Evolutionary conservation across 2,329 filamentous ascomycete species (phyloP).

Genomic region (Aspergillus ustus): DNA sequence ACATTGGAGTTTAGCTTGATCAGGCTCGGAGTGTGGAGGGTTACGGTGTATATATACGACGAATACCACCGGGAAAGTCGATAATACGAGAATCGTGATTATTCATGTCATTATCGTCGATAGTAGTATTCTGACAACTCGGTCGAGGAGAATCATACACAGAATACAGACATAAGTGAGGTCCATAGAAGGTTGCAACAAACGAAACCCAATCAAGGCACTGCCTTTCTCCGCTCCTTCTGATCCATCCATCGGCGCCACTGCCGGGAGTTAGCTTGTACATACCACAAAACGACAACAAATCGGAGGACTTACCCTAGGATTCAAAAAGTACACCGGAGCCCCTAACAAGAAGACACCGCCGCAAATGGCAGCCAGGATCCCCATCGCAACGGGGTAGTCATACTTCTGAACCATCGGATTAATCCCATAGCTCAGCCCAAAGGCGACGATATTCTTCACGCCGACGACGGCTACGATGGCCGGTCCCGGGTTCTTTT

Average conservation of each 20-base stretch:
- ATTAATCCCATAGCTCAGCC: constrained; percentile 33
- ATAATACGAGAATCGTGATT: no score
- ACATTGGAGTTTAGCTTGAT: no score
- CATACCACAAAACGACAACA: background rate
- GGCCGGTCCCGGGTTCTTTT: constrained; percentile 38
- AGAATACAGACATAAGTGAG: background rate
- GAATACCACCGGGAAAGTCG: no score
- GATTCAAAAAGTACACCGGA: constrained; percentile 32
- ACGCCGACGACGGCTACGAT: constrained; percentile 36
- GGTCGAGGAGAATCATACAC: background rate
- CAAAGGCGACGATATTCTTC: constrained; percentile 35
- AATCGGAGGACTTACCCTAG: constrained; percentile 22
- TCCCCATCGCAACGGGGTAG: constrained; percentile 31
- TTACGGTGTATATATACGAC: no score
- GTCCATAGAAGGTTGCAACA: background rate
- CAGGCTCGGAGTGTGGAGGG: background rate
- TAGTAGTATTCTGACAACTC: background rate
- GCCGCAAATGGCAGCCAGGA: constrained; percentile 27
- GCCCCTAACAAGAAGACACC: constrained; percentile 29
- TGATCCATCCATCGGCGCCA: constrained; percentile 12
- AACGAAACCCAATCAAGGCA: background rate
- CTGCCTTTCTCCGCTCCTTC: background rate
- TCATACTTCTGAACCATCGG: constrained; percentile 31
- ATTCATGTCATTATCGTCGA: background rate
- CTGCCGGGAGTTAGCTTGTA: background rate